Evolutionary conservation across 2,329 filamentous ascomycete genomes (phyloP).

Genomic region (Tolypocladium pustulatum): DNA sequence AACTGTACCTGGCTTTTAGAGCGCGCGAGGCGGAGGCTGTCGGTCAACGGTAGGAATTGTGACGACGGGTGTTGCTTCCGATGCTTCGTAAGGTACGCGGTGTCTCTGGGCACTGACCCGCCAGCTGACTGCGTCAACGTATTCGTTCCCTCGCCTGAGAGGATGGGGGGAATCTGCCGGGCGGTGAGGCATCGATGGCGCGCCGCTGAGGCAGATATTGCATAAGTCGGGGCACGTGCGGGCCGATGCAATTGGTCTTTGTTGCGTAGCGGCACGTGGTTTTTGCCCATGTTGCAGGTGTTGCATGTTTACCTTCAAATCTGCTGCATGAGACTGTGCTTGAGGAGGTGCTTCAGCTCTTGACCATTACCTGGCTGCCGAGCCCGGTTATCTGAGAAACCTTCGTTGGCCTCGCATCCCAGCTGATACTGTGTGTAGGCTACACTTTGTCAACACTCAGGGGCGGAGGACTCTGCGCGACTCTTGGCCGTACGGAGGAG

Average conservation of each 20-base stretch:
- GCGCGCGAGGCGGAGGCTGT: background rate
- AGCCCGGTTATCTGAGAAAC: background rate
- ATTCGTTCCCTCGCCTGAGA: slow-evolving; percentile 4
- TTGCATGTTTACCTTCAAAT: background rate
- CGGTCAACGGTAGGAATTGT: background rate
- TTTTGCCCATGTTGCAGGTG: background rate
- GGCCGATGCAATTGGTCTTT: background rate
- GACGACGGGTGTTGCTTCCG: background rate
- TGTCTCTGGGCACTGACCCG: background rate
- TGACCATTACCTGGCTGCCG: background rate
- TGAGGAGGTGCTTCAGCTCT: background rate
- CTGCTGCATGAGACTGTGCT: background rate
- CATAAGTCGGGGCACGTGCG: background rate
- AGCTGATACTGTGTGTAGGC: background rate
- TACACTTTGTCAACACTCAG: background rate
- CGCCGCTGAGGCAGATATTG: background rate
- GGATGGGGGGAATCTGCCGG: slow-evolving; percentile 22
- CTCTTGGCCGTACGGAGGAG: too few relatives aligned
- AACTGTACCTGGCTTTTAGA: background rate
- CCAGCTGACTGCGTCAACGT: background rate
- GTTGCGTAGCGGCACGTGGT: background rate
- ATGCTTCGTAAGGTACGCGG: too few relatives aligned
- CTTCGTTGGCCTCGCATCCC: background rate
- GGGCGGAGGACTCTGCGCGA: background rate
- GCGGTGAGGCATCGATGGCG: slow-evolving; percentile 16